A percentile compares a stretch with the other conserved stretches of the same genome.
Conservation (phyloP, 768 basidiomycete species). For the Boletus bicolor region DNA sequence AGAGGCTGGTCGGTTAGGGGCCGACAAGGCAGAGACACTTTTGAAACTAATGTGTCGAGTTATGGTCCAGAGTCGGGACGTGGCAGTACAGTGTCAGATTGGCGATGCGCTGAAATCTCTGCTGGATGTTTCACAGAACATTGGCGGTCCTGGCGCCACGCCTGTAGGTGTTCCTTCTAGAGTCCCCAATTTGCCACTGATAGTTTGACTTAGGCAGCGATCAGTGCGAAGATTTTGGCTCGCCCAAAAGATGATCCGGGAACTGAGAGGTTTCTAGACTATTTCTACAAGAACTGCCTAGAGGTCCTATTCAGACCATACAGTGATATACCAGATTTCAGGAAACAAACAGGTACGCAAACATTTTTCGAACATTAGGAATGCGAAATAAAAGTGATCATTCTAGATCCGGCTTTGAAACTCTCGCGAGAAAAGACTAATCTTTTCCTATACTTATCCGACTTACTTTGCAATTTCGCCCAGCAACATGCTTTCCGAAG, state of each 20-base stretch:
- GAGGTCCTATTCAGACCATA: constrained; percentile 81
- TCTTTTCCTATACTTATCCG: constrained; percentile 86
- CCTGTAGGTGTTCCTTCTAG: constrained; percentile 27
- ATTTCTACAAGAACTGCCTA: constrained; percentile 86
- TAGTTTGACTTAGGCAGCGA: constrained; percentile 21
- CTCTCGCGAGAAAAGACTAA: constrained; percentile 75
- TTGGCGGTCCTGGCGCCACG: constrained; percentile 35
- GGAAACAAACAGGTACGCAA: constrained; percentile 41
- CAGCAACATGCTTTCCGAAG: constrained; percentile 89
- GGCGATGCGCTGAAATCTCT: constrained; percentile 83
- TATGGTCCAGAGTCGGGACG: constrained; percentile 74
- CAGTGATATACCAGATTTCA: constrained; percentile 67
- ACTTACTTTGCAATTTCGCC: constrained; percentile 85
- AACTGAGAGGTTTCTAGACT: constrained; percentile 86
- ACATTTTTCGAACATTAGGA: background rate
- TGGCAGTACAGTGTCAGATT: constrained; percentile 87
- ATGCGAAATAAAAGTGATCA: background rate
- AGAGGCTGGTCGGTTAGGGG: constrained; percentile 50
- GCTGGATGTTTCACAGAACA: constrained; percentile 67
- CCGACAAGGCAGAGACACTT: constrained; percentile 69
- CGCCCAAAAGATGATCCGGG: constrained; percentile 78
- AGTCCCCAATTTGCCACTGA: constrained; percentile 3
- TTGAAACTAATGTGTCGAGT: constrained; percentile 72
- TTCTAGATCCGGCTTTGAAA: constrained; percentile 48
- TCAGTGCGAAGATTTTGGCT: constrained; percentile 44